Evolutionary conservation across 2,329 filamentous ascomycete species (phyloP), one percentile per base, ranked within the genome.

Genomic region (Pseudogymnoascus sp.): DNA sequence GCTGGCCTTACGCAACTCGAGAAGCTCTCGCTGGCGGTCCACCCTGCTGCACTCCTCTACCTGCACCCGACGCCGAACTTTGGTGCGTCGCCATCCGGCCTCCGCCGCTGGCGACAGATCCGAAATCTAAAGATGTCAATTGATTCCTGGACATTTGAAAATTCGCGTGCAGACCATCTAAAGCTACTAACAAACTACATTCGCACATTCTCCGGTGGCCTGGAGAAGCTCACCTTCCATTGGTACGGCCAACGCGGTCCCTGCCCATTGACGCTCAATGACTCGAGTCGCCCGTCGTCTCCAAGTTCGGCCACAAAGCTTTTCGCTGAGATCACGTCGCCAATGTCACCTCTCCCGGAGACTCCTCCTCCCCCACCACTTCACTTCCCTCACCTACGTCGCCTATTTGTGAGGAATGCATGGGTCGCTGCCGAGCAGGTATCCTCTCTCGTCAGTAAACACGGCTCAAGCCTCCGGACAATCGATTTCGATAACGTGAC

Each of bases 101-200:
- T 82, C 16, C 86, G 84, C 65, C 81, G 89, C 29, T 96, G 92
- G 91, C 79, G 81, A 53, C 90, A 93, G 74, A 91, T 96, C 73
- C 82, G 81, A 67, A 86, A 87, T 66, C 81, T 96, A 29, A 82
- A 83, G 69, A 86, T 95, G 67, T 85, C 84, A 31, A 88, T 91
- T 73, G 86, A 91, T 67, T 81, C 82, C 42, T 91, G 85, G 83
- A 83, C 86, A 73, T 87, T 85, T 74, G 78, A 79, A 68, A 82
- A 79, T 29, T 74, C 80, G 0, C 81, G 81, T n/a, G 82, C 83
- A 1, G 85, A 91, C 74, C 89, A 90, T 73, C 82, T 87, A 62
- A 91, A 91, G 75, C 85, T 95, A 70, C 83, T 96, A 1, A 88
- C 95, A 69, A 86, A 90, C 69, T 96, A 92, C 72, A 81, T 96